phyloP scores from a whole-genome alignment of 805 yeast genomes.

The Nakazawaea sp. region DNA sequence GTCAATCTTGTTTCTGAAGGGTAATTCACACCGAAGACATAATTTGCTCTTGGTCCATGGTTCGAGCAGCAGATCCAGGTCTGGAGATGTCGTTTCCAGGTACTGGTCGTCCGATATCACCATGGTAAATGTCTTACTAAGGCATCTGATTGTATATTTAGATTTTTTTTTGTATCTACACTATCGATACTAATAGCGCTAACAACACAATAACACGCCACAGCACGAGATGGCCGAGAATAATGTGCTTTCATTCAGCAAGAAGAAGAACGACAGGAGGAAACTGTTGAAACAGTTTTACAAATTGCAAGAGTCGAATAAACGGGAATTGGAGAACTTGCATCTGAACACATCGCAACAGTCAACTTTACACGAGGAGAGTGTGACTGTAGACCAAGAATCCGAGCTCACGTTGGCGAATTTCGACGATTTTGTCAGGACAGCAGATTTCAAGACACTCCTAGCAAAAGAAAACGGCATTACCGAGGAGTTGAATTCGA shows the following conservation, averaged over 20 bases:
- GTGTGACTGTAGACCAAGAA: not conserved
- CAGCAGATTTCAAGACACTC: constrained; percentile 23
- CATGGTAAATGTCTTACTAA: no score
- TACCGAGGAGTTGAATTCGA: constrained; percentile 39
- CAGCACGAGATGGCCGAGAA: no score
- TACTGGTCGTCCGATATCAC: no score
- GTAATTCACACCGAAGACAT: constrained; percentile 7
- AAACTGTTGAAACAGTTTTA: constrained; percentile 36
- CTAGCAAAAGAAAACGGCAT: constrained; percentile 31
- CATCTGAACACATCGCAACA: not conserved
- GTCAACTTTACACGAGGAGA: not conserved
- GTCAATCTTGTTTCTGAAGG: constrained; percentile 5
- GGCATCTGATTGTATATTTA: no score
- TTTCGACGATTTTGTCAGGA: constrained; percentile 24
- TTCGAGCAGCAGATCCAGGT: no score
- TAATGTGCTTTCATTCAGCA: constrained; percentile 1
- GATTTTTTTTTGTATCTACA: no score
- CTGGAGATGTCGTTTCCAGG: no score
- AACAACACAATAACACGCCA: no score
- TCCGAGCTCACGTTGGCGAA: constrained; percentile 21
- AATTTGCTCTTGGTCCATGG: constrained; percentile 1
- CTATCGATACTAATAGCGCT: no score
- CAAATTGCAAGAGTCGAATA: constrained; percentile 25
- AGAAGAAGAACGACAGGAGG: constrained; percentile 21
- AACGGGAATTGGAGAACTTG: constrained; percentile 15